Evolutionary conservation across 2,329 filamentous ascomycete genomes (phyloP), one percentile per base, ranked within the genome.

Genomic region (Fusarium sp.): DNA sequence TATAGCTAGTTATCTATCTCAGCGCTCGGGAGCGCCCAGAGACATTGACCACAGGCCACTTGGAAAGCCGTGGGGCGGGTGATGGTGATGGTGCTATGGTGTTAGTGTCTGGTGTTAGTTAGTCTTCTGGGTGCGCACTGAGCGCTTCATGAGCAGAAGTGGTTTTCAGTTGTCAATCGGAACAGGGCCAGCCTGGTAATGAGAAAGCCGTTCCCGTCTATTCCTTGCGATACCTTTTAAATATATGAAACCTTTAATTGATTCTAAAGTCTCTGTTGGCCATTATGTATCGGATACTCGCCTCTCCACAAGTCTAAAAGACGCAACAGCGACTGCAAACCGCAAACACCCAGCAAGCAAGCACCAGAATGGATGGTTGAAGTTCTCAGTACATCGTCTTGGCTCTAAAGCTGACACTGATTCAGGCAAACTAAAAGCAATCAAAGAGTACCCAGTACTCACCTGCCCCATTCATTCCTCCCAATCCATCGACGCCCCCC

Each of bases 1-100:
- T 20, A 20, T 15, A 50, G 12, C 24, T 15, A 50, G 12, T 24
- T 29, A 56, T 53, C 46, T 43, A 64, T 56, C 66, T 69, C 65
- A 69, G 66, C 66, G 66, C 66, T 65, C 66, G 66, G 65, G 48
- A 68, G 65, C 66, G 66, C 66, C 66, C 66, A 68, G 65, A 46
- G 52, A 65, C 37, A 68, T 58, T 58, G 48, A 39, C 44, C 53
- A 35, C 33, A 35, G 33, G 16, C 33, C 33, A 57, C 47, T 31
- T 44, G n/a, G 53, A 63, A 52, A 41, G 47, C 53, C 60, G 37
- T 59, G 24, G 46, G 48, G 56, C 49, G 15, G 42, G 41, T 48
- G 52, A 46, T 59, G 21, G 50, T 26, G n/a, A 43, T 24, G 38
- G 41, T 58, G 21, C 33, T 33, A 11, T 48, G 24, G 16, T 35